Conservation (phyloP, 1,284 basidiomycete genomes). For the Xanthoconium separans region DNA sequence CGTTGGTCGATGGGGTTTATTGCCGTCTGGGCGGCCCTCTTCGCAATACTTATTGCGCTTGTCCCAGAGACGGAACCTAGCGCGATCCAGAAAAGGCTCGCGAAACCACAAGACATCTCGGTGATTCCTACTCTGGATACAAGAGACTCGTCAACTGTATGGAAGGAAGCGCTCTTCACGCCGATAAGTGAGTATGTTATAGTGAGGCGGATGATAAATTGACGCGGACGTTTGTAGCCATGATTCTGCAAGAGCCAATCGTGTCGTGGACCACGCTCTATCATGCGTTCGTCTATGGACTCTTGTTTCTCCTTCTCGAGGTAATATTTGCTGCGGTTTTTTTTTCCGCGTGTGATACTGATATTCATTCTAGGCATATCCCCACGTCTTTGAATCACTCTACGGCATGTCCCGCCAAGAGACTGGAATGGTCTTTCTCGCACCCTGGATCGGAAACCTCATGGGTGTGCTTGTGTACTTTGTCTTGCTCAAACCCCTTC, state of each 20-base stretch:
- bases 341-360: neutral
- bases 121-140: neutral
- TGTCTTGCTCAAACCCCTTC: conserved; percentile 21
- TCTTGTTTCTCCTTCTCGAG: conserved; percentile 30
- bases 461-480: conserved; percentile 27
- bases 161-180: conserved; percentile 18
- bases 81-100: conserved; percentile 20
- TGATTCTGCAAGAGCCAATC: conserved; percentile 28
- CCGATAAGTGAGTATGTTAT: conserved; percentile 23
- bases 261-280: conserved; percentile 30
- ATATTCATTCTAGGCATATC: conserved; percentile 19
- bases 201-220: neutral
- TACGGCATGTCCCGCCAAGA: conserved; percentile 28
- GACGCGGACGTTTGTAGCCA: conserved; percentile 14
- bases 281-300: conserved; percentile 29
- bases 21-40: conserved; percentile 21
- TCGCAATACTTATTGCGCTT: conserved; percentile 12
- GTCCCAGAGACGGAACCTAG: conserved; percentile 27
- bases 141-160: conserved; percentile 5
- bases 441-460: conserved; percentile 26
- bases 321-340: conserved; percentile 2
- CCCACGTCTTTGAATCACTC: conserved; percentile 17
- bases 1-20: conserved; percentile 29
- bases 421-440: conserved; percentile 24
- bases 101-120: conserved; percentile 6